Percentiles rank a stretch among this genome's conserved stretches.
phyloP scores from a whole-genome alignment of 2,329 filamentous ascomycete genomes.

The Nemania sp. region DNA sequence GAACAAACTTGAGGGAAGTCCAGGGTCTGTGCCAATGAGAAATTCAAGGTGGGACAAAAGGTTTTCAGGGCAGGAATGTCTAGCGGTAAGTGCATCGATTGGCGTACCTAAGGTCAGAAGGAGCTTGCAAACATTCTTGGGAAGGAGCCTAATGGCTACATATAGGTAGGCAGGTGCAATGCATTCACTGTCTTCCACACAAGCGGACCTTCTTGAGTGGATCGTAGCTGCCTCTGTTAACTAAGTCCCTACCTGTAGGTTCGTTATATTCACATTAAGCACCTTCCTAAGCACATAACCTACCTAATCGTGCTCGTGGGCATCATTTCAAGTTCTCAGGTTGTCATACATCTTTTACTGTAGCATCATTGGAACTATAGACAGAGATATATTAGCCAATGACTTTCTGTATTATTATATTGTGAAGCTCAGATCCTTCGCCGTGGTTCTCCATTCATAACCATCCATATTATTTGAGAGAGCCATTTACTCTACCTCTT shows the following conservation, averaged over 20 bases:
- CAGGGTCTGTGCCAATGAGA: neutral
- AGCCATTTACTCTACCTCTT: too few species aligned
- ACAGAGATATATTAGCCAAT: too few species aligned
- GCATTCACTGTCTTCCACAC: constrained; percentile 2
- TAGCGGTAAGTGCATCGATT: constrained; percentile 12
- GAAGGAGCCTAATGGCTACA: neutral
- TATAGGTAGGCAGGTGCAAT: too few species aligned
- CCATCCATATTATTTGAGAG: too few species aligned
- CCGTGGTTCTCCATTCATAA: too few species aligned
- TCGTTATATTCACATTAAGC: neutral
- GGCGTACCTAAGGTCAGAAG: constrained; percentile 9
- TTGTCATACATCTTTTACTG: too few species aligned
- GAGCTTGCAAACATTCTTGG: constrained; percentile 12
- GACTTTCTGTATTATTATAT: too few species aligned
- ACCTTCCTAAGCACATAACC: too few species aligned
- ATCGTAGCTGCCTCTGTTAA: constrained; percentile 9
- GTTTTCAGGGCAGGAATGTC: constrained; percentile 6
- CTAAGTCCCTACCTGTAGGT: neutral
- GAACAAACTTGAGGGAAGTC: neutral
- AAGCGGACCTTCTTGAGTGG: neutral
- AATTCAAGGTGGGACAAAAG: constrained; percentile 15
- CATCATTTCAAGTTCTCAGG: too few species aligned
- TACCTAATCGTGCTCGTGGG: too few species aligned
- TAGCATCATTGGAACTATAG: too few species aligned
- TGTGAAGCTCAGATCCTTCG: too few species aligned